Conservation (phyloP, 108 stramenopile species). For the Conticribra guillardii region DNA sequence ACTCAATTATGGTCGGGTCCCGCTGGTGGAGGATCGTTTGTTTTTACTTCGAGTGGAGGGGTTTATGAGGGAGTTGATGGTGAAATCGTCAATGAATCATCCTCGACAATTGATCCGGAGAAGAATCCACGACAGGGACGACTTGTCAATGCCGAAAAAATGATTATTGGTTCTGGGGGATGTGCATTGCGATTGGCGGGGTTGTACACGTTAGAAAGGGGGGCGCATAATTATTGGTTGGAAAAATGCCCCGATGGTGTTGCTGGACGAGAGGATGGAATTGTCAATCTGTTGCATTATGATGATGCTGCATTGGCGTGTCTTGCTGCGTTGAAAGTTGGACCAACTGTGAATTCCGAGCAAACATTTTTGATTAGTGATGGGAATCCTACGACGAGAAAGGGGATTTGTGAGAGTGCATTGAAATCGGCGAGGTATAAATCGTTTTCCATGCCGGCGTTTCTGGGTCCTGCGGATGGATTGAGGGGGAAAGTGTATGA, state of each 20-base stretch:
- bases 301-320: conserved; percentile 85
- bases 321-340: conserved; percentile 65
- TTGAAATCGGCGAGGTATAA: conserved; percentile 59
- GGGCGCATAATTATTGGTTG: conserved; percentile 90
- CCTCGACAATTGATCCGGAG: conserved; percentile 53
- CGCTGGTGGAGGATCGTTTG: conserved; percentile 64
- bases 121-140: conserved; percentile 62
- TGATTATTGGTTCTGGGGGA: conserved; percentile 55
- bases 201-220: conserved; percentile 78
- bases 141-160: conserved; percentile 74
- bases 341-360: conserved; percentile 45
- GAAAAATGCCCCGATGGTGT: conserved; percentile 58
- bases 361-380: conserved; percentile 84
- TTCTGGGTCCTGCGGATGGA: conserved; percentile 58
- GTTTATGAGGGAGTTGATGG: conserved; percentile 68
- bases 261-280: conserved; percentile 74
- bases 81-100: conserved; percentile 64
- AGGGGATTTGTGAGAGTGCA: conserved; percentile 82
- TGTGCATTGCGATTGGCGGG: conserved; percentile 77
- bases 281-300: conserved; percentile 89
- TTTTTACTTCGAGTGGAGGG: conserved; percentile 87
- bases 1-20: conserved; percentile 58
- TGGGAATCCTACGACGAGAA: conserved; percentile 75
- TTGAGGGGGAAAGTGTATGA: conserved; percentile 81
- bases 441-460: conserved; percentile 61